phyloP scores from a whole-genome alignment of 768 basidiomycete species.

The Hygrophorus russula region DNA sequence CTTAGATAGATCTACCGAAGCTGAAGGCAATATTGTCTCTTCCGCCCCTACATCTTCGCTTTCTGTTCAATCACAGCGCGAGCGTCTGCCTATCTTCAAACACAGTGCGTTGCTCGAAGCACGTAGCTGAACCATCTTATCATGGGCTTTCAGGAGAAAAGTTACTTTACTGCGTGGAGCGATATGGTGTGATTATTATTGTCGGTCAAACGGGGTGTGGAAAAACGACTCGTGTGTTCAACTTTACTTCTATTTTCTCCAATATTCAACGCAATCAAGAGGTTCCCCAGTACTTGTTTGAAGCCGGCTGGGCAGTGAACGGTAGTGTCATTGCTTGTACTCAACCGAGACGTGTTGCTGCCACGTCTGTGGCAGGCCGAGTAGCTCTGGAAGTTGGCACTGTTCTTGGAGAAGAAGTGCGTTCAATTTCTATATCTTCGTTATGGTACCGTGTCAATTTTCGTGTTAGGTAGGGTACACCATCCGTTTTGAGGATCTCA shows the following conservation, averaged over 20 bases:
- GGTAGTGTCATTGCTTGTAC: slow-evolving; percentile 87
- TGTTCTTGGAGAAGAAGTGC: slow-evolving; percentile 79
- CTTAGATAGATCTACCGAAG: slow-evolving; percentile 73
- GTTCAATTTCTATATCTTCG: slow-evolving; percentile 9
- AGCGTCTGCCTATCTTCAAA: slow-evolving; percentile 81
- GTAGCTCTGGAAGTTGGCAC: slow-evolving; percentile 91
- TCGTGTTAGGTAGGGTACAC: slow-evolving; percentile 85
- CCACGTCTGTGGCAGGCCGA: slow-evolving; percentile 84
- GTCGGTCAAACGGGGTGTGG: slow-evolving; percentile 96
- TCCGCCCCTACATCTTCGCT: slow-evolving; percentile 48
- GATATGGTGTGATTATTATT: slow-evolving; percentile 73
- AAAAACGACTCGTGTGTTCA: slow-evolving; percentile 82
- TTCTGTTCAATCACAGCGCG: slow-evolving; percentile 65
- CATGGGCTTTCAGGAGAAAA: slow-evolving; percentile 44
- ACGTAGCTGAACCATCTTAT: slow-evolving; percentile 2
- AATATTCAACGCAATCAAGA: slow-evolving; percentile 38
- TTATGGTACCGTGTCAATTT: not conserved
- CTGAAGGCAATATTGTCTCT: slow-evolving; percentile 60
- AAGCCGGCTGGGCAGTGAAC: slow-evolving; percentile 84
- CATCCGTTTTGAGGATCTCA: slow-evolving; percentile 93
- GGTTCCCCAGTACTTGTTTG: slow-evolving; percentile 88
- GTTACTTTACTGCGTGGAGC: slow-evolving; percentile 77
- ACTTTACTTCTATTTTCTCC: slow-evolving; percentile 7
- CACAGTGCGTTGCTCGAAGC: slow-evolving; percentile 47
- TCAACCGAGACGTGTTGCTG: slow-evolving; percentile 87